Evolutionary conservation across 805 yeast genomes (phyloP), one percentile per base, ranked within the genome.

Genomic region (Ogataea trehaloabstinens): DNA sequence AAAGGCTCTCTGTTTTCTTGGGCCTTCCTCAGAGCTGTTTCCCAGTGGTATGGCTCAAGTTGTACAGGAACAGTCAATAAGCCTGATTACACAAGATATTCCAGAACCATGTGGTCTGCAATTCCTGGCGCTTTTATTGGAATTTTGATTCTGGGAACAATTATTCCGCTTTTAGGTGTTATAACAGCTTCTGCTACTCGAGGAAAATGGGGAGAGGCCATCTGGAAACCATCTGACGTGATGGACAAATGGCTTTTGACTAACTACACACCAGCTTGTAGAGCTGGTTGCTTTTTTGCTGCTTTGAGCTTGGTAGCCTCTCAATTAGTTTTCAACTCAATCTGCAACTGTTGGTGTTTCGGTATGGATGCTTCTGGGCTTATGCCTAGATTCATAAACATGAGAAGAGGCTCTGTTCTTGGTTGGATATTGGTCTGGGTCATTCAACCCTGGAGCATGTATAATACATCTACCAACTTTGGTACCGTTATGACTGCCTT

Each of bases 321-420:
- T 66, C 80, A 5, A 73, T 74, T 45, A 76, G 78, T 37, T 74
- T 78, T 13, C 84, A 78, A 52, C 64, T 74, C 46, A 63, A 78
- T 7, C 69, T 35, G 34, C 6, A 37, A 37, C 20, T 35, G 40
- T 19, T 19, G 30, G 25, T 35, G 30, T 11, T 35, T 35, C 13
- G 35, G 35, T 6, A 32, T 32, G 35, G 35, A 32, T 18, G 10
- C 16, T 16, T 28, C 34, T 12, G 33, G 78, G 1, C 58, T 78
- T 50, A 66, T 76, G 40, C 85, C 85, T 10, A 69, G 73, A 37
- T 78, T 67, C 61, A 56, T 79, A 48, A 78, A 73, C 59, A 75
- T 78, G 37, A 67, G 76, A 55, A 69, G 85, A 52, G 85, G 84
- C 28, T 57, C 61, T 6, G 61, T 60, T 48, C 41, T 56, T 10